Base-by-base conservation (phyloP, 1,284 basidiomycete genomes). In the Phlebopus sp. region DNA sequence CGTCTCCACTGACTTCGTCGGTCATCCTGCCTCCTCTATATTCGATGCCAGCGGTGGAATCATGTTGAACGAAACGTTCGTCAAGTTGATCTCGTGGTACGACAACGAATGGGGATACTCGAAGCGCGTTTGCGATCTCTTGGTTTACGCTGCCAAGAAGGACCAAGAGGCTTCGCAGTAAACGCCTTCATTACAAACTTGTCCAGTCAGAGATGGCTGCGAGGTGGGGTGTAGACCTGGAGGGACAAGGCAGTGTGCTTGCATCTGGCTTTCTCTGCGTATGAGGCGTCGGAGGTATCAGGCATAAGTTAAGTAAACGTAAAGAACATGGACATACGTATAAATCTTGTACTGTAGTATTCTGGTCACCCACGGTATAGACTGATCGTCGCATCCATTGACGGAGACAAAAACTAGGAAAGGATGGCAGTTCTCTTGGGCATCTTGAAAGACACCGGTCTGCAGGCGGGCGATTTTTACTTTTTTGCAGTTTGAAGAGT, bases 31-130 rank as follows among this genome's bases (percentile, higher is more conserved):
- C 52, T 92, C 89, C 49, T 91, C 84, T 54, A 88, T 95, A 76
- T 95, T 93, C 69, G 96, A 99, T 69, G 94, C 94, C 62, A 76
- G 75, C 57, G 96, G 92, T 48, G 95, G 96, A 64, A 99, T 99
- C 70, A 79, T 85, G 69, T 84, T 99, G 67, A 98, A 91, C 86
- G 66, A 75, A 58, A 88, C 88, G 76, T 98, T 98, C 66, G 91
- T 97, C 75, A 97, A 97, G 84, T 82, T 97, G 59, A 89, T 97
- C 64, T 70, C 89, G 40, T 96, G 93, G 94, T 92, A 95, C 79
- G 94, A 97, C 77, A 92, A 93, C 72, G 91, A 94, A 75, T 94
- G 89, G 89, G 92, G 93, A 44, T 98, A 98, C 87, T 97, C 93
- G 47, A 85, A 79, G 70, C 88, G 96, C 68, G 94, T 97, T 53